A percentile compares a stretch with the other conserved stretches of the same genome.
These are phyloP conservation scores for Tremellales sp. DNA, from an alignment of 1,284 basidiomycete species.

Conservation along the genomic window DNA sequence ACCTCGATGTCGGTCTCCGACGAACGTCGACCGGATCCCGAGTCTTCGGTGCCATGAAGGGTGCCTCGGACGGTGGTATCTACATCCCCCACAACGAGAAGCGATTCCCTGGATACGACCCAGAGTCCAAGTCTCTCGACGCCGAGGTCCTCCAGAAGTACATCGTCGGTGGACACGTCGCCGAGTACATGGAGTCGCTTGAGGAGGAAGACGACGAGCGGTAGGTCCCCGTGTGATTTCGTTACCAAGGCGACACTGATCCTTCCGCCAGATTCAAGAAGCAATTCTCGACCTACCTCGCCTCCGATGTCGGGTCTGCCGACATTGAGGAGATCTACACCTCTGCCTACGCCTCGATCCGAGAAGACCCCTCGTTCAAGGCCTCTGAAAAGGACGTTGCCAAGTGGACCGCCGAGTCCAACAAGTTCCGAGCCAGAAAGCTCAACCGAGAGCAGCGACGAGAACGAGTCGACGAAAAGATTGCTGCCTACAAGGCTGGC, in stretches of 20 bases:
- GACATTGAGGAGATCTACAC: constrained; percentile 97
- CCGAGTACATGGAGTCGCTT: constrained; percentile 99
- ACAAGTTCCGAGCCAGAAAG: constrained; percentile 67
- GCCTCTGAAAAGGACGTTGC: constrained; percentile 79
- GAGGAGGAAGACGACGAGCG: constrained; percentile 99
- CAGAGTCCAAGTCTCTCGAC: constrained; percentile 90
- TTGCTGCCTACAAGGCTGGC: constrained; percentile 74
- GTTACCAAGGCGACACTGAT: background rate
- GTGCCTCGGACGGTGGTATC: constrained; percentile 96
- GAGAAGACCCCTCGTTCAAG: constrained; percentile 88
- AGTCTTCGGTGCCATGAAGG: constrained; percentile 98
- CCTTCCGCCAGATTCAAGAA: constrained; percentile 80
- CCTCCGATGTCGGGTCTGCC: constrained; percentile 90
- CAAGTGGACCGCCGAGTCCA: constrained; percentile 86
- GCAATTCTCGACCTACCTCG: constrained; percentile 93
- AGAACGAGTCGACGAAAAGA: constrained; percentile 73
- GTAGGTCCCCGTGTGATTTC: constrained; percentile 45
- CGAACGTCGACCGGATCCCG: constrained; percentile 97
- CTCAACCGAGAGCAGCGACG: constrained; percentile 76
- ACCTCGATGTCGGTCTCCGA: constrained; percentile 97
- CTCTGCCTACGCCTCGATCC: constrained; percentile 86
- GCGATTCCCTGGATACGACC: constrained; percentile 97
- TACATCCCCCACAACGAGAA: constrained; percentile 97
- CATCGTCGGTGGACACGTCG: constrained; percentile 96
- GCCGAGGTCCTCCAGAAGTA: constrained; percentile 95